phyloP scores from a whole-genome alignment of 1,284 basidiomycete genomes.

The Entoloma clypeatum region DNA sequence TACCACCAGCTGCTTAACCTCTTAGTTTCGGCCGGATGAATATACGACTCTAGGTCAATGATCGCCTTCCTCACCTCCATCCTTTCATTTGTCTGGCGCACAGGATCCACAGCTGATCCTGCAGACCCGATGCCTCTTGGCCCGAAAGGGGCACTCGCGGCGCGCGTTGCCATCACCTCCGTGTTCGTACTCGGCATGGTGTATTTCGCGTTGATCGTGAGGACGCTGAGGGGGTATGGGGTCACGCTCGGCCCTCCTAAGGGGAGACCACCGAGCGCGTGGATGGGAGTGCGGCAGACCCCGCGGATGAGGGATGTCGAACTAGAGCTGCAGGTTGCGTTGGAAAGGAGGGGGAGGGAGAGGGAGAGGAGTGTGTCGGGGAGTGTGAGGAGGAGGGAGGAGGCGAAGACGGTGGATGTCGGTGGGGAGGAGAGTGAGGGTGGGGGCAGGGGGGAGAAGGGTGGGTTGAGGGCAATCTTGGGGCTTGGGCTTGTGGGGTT shows the following conservation, averaged over 20 bases:
- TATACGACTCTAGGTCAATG: conserved; percentile 50
- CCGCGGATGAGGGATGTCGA: conserved; percentile 13
- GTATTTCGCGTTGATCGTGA: conserved; percentile 59
- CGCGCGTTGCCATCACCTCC: conserved; percentile 53
- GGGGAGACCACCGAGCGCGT: conserved; percentile 10
- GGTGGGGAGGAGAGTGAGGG: conserved; percentile 4
- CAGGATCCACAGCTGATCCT: conserved; percentile 49
- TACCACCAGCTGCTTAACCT: not conserved
- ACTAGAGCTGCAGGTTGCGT: no score
- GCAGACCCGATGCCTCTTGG: conserved; percentile 30
- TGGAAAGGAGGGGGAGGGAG: conserved; percentile 26
- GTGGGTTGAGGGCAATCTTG: conserved; percentile 13
- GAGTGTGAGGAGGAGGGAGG: conserved; percentile 20
- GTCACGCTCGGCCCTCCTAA: conserved; percentile 13
- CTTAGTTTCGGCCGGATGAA: not conserved
- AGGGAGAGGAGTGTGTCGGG: conserved; percentile 22
- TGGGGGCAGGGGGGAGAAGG: conserved; percentile 10
- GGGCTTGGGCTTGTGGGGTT: conserved; percentile 17
- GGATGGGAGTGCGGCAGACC: conserved; percentile 15
- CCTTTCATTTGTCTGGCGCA: conserved; percentile 70
- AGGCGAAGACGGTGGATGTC: conserved; percentile 11
- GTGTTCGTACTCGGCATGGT: conserved; percentile 58
- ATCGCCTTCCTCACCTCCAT: conserved; percentile 66
- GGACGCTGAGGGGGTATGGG: conserved; percentile 60
- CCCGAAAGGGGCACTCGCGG: conserved; percentile 38